Evolutionary conservation across 345 rosid species (phyloP), one percentile per base, ranked within the genome.

Genomic region (Bruguiera gymnorhiza): DNA sequence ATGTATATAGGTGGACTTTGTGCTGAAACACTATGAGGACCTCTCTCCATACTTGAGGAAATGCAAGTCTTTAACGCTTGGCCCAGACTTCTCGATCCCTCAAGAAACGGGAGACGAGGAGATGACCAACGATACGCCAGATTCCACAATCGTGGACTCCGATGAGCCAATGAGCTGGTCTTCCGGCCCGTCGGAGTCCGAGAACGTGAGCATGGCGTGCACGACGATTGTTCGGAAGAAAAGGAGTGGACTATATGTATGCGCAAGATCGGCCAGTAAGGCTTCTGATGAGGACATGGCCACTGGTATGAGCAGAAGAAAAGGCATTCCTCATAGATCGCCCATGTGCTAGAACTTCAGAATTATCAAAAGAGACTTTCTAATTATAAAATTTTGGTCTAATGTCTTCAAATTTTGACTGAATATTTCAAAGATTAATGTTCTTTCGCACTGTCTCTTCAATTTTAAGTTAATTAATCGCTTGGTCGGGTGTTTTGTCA

Each of bases 291-390:
- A 85, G 55, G 87, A 86, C 73, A 88, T 86, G 75, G 86, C 95
- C 39, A 76, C 86, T 6, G 80, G 91, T 79, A 79, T 84, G 71
- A 90, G 81, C 78, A 82, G 99, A 74, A 85, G 99, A 70, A 96
- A 96, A 79, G 94, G 99, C 77, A 81, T 86, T 78, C 99, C 99
- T 54, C 97, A 92, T 36, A 81, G 99, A 70, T 88, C 98, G 68
- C 98, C 99, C 72, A 75, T 92, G 16, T 92, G 91, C 80, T 95
- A 86, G 82, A 27, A 54, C 27, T 52, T 63, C 8, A 7, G 19
- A 36, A 9, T 19, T 55, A 5, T 10, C 51, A 56, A 55, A 56
- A 34, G 20, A 8, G 27, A 2, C 13, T 13, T 21, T 24, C 60
- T 15, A 18, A 29, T 24, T 43, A 46, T 6, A 52, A 24, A 43